These are phyloP conservation scores for Monilinia laxa DNA, from an alignment of 2,329 filamentous ascomycete genomes.

Conservation along the genomic window DNA sequence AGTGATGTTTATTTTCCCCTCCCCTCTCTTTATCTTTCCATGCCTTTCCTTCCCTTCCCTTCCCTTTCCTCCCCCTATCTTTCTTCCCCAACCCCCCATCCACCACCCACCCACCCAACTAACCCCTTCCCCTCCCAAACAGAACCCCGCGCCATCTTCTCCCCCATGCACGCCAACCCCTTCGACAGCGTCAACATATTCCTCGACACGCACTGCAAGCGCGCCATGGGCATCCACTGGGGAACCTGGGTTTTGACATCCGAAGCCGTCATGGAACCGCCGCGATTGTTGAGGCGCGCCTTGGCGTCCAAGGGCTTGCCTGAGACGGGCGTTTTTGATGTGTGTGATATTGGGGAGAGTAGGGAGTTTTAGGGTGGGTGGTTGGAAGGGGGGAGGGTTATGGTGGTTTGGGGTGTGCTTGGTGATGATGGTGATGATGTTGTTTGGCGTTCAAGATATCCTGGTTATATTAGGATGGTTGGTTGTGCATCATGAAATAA, in stretches of 20 bases:
- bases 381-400: too few relatives aligned
- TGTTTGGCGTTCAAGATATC: too few relatives aligned
- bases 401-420: too few relatives aligned
- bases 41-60: too few relatives aligned
- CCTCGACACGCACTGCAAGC: conserved; percentile 72
- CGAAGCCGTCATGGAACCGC: conserved; percentile 84
- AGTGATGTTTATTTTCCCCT: neutral
- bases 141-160: conserved; percentile 69
- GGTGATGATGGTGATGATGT: too few relatives aligned
- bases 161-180: conserved; percentile 80
- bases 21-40: too few relatives aligned
- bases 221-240: conserved; percentile 88
- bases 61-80: too few relatives aligned
- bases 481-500: too few relatives aligned
- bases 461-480: too few relatives aligned
- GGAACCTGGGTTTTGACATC: conserved; percentile 63
- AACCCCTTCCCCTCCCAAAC: neutral
- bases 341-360: conserved; percentile 82
- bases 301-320: conserved; percentile 64
- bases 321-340: conserved; percentile 74
- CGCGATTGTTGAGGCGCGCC: conserved; percentile 68
- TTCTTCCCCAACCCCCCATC: too few relatives aligned
- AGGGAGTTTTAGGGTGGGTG: conserved; percentile 65
- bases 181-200: conserved; percentile 90
- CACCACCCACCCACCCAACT: neutral